phyloP scores from a whole-genome alignment of 495 filamentous ascomycete species.

The Neurospora discreta region DNA sequence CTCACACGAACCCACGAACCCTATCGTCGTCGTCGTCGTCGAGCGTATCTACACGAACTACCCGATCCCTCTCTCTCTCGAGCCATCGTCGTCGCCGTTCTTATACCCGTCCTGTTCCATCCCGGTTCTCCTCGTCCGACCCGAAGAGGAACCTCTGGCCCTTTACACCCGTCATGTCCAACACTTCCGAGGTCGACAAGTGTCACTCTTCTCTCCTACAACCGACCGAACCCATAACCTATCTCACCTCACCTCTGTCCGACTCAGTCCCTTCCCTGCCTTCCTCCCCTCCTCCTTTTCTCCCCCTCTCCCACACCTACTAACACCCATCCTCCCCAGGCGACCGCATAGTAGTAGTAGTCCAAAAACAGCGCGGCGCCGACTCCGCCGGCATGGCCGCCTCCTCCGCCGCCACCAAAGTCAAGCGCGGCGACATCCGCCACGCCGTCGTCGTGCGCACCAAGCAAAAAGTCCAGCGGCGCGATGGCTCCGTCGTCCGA shows the following conservation, averaged over 20 bases:
- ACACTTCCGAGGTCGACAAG: background rate
- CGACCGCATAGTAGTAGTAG: conserved; percentile 93
- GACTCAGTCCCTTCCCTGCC: too few relatives aligned
- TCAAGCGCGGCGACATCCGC: conserved; percentile 90
- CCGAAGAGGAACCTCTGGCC: background rate
- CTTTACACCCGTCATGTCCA: background rate
- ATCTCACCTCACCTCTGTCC: too few relatives aligned
- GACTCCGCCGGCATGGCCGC: conserved; percentile 41
- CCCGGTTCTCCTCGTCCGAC: background rate
- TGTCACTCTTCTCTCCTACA: too few relatives aligned
- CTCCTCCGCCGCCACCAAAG: conserved; percentile 69
- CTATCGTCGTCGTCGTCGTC: background rate
- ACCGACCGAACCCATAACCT: too few relatives aligned
- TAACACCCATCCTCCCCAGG: conserved; percentile 46
- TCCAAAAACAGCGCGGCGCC: conserved; percentile 79
- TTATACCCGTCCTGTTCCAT: background rate
- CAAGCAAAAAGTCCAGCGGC: conserved; percentile 69
- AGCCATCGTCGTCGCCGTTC: background rate
- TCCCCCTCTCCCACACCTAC: background rate
- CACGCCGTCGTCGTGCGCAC: conserved; percentile 94
- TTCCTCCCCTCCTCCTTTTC: background rate
- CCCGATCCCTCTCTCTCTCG: background rate
- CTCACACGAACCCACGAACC: background rate
- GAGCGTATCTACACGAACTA: background rate
- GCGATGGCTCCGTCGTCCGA: conserved; percentile 76